phyloP scores from a whole-genome alignment of 140 eudicot genomes.

The Stevia rebaudiana region DNA sequence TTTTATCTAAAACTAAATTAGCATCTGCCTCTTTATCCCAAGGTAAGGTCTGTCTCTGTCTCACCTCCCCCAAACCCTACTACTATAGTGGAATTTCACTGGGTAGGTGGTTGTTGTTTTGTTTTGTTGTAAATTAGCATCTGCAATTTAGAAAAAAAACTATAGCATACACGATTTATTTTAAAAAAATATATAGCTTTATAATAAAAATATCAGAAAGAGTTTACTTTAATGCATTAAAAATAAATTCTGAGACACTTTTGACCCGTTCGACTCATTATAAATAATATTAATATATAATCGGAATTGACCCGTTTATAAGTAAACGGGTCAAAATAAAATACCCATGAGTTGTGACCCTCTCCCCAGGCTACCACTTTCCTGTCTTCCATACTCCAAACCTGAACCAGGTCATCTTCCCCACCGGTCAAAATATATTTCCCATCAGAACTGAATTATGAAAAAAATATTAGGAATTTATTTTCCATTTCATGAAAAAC shows the following conservation, averaged over 20 bases:
- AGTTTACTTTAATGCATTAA: background rate
- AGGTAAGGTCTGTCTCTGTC: too few species aligned
- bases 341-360: conserved; percentile 96
- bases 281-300: background rate
- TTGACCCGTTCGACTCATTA: background rate
- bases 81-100: too few species aligned
- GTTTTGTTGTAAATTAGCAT: conserved; percentile 2
- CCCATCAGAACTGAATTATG: conserved; percentile 71
- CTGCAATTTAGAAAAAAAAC: background rate
- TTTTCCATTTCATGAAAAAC: background rate
- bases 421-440: conserved; percentile 89
- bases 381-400: conserved; percentile 94
- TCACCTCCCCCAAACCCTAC: too few species aligned
- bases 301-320: background rate
- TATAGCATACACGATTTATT: background rate
- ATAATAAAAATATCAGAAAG: background rate
- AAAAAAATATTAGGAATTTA: background rate
- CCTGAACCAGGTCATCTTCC: conserved; percentile 96
- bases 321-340: conserved; percentile 6
- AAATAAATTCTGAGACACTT: background rate
- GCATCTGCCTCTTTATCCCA: too few species aligned
- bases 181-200: background rate
- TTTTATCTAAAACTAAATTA: too few species aligned
- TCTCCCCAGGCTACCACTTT: conserved; percentile 98
- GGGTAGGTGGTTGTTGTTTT: too few species aligned